Evolutionary conservation across 2,329 filamentous ascomycete genomes (phyloP), one percentile per base, ranked within the genome.

Genomic region (Ceratocystis alfenasii): DNA sequence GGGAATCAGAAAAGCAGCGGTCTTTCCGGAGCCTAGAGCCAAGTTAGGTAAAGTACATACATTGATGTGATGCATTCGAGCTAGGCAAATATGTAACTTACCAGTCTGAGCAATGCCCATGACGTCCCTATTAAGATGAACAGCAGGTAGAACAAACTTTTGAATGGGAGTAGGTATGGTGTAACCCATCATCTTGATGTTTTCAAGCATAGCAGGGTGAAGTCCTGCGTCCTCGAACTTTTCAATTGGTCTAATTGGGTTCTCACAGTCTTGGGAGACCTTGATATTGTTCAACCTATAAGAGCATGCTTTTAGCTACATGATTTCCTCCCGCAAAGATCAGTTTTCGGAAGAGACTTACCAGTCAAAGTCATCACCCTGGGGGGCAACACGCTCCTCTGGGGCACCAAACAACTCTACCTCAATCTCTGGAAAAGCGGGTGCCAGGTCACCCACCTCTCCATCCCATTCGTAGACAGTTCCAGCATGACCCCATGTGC

Each of bases 101-200:
- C 93, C 93, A 61, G 94, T 99, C 76, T 97, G 93, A 7, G 94
- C 91, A 71, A 94, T 85, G 2, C 87, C 92, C 70, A 97, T 89
- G 36, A 97, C 79, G 75, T 99, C 94, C 70, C 88, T 79, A 1
- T 88, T 88, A 62, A 82, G 78, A 25, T 89, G 76, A 55, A 97
- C 86, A 0, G 92, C 86, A 0, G 94, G 91, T 36, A 97, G 83
- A 3, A 85, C 86, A 74, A 89, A 96, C 22, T 84, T 83, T 73
- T 99, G 94, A 46, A 99, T 94, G 0, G 92, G 89, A 0, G 94
- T 97, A 0, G 92, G 90, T 0, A 76, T 72, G 0, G 77, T 74
- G 72, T 95, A 97, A 0, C 85, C 82, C 68, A 85, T 86, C 1
- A 92, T 79, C 68, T 83, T 73, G 50, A 96, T 81, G 70, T 97